These are phyloP conservation scores for Handroanthus guayacan DNA, from an alignment of 257 asterid genomes.

Conservation along the genomic window DNA sequence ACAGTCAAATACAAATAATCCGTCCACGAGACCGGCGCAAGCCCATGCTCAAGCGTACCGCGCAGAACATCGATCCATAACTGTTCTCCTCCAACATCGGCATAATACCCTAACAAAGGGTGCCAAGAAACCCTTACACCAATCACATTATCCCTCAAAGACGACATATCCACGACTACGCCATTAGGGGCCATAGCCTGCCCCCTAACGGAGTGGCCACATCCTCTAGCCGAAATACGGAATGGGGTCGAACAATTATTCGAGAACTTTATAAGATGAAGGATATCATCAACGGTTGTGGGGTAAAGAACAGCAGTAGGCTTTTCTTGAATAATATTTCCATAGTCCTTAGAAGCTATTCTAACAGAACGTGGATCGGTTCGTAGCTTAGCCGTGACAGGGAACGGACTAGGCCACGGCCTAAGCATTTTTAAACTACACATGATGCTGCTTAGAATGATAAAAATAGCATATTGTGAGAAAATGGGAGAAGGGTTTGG, in stretches of 20 bases:
- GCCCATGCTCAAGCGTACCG: conserved; percentile 47
- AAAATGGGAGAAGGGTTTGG: conserved; percentile 31
- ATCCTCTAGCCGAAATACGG: conserved; percentile 66
- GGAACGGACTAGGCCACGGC: conserved; percentile 27
- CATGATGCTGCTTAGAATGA: conserved; percentile 34
- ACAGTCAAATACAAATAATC: conserved; percentile 72
- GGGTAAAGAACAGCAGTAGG: conserved; percentile 72
- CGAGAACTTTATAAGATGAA: conserved; percentile 50
- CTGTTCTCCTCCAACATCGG: conserved; percentile 75
- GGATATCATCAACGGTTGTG: conserved; percentile 52
- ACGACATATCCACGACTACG: conserved; percentile 68
- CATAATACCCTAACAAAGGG: conserved; percentile 52
- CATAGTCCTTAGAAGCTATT: conserved; percentile 64
- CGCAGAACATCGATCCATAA: conserved; percentile 72
- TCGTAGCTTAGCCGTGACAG: conserved; percentile 41
- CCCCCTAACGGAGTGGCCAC: conserved; percentile 77
- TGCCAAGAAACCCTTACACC: conserved; percentile 58
- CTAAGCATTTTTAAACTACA: conserved; percentile 15
- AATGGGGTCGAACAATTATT: conserved; percentile 55
- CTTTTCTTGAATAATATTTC: conserved; percentile 52
- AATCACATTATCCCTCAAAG: conserved; percentile 31
- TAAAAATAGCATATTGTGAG: conserved; percentile 21
- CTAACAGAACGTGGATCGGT: conserved; percentile 40
- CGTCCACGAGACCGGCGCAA: conserved; percentile 74
- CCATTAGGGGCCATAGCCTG: conserved; percentile 74